Conservation (phyloP, 2,329 filamentous ascomycete species). For the Allantophomopsis lycopodina region DNA sequence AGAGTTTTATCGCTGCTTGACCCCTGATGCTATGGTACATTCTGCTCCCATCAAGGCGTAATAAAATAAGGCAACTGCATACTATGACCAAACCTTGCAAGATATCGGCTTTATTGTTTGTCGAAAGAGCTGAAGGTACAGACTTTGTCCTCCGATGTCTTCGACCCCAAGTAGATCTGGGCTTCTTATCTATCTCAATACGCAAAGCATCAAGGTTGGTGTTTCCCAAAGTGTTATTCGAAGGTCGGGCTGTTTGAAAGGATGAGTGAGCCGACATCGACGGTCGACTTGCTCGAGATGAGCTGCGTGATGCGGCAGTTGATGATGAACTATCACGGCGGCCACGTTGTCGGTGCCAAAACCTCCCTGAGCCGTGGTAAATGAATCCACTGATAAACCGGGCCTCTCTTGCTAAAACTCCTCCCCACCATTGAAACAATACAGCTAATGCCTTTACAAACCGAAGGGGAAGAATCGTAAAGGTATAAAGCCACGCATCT, state of each 20-base stretch:
- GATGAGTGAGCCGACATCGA: slow-evolving; percentile 11
- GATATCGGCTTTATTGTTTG: slow-evolving; percentile 89
- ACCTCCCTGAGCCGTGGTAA: slow-evolving; percentile 62
- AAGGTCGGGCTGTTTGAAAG: slow-evolving; percentile 7
- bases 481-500: slow-evolving; percentile 92
- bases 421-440: slow-evolving; percentile 64
- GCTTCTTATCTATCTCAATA: too few species aligned
- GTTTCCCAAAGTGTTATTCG: neutral
- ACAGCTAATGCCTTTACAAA: slow-evolving; percentile 73
- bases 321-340: slow-evolving; percentile 25
- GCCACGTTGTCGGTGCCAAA: slow-evolving; percentile 49
- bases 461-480: slow-evolving; percentile 84
- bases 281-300: slow-evolving; percentile 12
- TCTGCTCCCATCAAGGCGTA: slow-evolving; percentile 85
- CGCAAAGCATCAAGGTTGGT: slow-evolving; percentile 4
- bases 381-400: slow-evolving; percentile 64
- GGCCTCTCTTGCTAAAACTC: slow-evolving; percentile 57
- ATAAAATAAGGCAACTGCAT: slow-evolving; percentile 69
- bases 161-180: slow-evolving; percentile 10
- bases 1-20: slow-evolving; percentile 93
- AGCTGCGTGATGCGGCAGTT: slow-evolving; percentile 12
- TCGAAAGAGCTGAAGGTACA: slow-evolving; percentile 68
- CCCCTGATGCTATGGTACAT: slow-evolving; percentile 98
- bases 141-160: slow-evolving; percentile 68
- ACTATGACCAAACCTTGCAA: slow-evolving; percentile 83